Evolutionary conservation across 176 grass and related monocot genomes (phyloP).

Genomic region (Musa itinerans): DNA sequence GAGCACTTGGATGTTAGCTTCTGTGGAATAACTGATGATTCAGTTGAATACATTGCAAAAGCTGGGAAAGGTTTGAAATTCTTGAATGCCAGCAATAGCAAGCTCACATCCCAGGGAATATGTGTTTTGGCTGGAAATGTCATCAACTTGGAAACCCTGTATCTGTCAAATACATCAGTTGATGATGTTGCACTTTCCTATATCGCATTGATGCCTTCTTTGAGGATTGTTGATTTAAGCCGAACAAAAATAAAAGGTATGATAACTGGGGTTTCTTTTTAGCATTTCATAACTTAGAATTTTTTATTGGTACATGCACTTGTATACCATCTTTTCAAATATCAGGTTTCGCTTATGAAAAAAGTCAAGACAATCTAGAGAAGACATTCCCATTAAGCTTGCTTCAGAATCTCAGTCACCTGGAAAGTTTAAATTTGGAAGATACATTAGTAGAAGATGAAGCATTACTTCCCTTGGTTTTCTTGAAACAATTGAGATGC

Average conservation of each 20-base stretch:
- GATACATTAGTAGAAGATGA: constrained; percentile 44
- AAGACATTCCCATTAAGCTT: constrained; percentile 37
- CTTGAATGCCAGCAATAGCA: constrained; percentile 58
- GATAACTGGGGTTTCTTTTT: constrained; percentile 21
- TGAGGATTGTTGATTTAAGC: constrained; percentile 51
- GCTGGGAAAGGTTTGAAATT: constrained; percentile 50
- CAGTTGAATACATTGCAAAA: constrained; percentile 57
- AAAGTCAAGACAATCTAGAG: constrained; percentile 13
- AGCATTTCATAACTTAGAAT: constrained; percentile 14
- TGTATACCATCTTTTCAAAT: constrained; percentile 14
- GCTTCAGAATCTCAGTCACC: constrained; percentile 45
- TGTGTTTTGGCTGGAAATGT: constrained; percentile 51
- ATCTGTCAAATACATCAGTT: constrained; percentile 57
- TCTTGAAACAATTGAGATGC: constrained; percentile 43
- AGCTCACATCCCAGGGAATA: constrained; percentile 47
- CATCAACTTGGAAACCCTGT: constrained; percentile 49
- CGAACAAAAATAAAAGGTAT: constrained; percentile 62
- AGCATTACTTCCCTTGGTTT: constrained; percentile 48
- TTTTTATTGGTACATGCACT: constrained; percentile 5
- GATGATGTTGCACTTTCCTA: constrained; percentile 67
- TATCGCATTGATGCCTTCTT: constrained; percentile 58
- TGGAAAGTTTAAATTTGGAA: constrained; percentile 74
- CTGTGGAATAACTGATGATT: constrained; percentile 43
- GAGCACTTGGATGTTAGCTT: constrained; percentile 59
- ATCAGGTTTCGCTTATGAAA: constrained; percentile 39